Evolutionary conservation across 176 grass and related monocot genomes (phyloP), one percentile per base, ranked within the genome.

Genomic region (Eleusine indica): DNA sequence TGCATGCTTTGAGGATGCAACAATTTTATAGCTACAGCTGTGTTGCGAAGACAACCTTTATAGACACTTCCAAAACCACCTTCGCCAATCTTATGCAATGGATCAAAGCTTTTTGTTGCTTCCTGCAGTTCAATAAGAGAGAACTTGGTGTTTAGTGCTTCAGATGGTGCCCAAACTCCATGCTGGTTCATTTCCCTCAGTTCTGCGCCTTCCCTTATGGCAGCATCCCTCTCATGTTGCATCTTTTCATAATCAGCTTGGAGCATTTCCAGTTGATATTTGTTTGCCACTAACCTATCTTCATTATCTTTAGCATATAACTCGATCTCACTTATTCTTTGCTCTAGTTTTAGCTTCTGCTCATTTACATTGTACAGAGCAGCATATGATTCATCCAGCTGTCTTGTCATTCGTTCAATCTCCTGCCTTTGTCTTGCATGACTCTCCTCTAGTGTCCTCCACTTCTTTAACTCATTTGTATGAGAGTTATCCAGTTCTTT

Each of bases 1-100:
- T 79, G 82, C 80, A 82, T 73, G 63, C 82, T 78, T 57, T 85
- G 68, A 49, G 82, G 87, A 81, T 90, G 84, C 30, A 93, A 62
- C 71, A 90, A 49, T 61, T 90, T 93, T 73, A 93, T 84, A 61
- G 91, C 91, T 8, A 90, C 91, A 69, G 77, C 38, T 1, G 91
- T 93, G 68, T 88, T 85, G 57, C 85, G 85, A 37, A 90, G 84
- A 46, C 75, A 70, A 29, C 91, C 91, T 77, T 84, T 87, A 71
- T 90, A 90, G 14, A 93, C 91, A 77, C 67, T 75, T 64, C 91
- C 91, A 0, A 84, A 93, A 40, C 85, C 85, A 39, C 88, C 91
- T 79, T 90, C 85, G 6, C 91, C 91, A 32, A 93, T 85, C 88
- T 90, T 90, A 49, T 70, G 66, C 0, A 40, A 72, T 63, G 70